A percentile compares a stretch with the other conserved stretches of the same genome.
phyloP scores from a whole-genome alignment of 805 yeast species.

The Candida broadrunensis region DNA sequence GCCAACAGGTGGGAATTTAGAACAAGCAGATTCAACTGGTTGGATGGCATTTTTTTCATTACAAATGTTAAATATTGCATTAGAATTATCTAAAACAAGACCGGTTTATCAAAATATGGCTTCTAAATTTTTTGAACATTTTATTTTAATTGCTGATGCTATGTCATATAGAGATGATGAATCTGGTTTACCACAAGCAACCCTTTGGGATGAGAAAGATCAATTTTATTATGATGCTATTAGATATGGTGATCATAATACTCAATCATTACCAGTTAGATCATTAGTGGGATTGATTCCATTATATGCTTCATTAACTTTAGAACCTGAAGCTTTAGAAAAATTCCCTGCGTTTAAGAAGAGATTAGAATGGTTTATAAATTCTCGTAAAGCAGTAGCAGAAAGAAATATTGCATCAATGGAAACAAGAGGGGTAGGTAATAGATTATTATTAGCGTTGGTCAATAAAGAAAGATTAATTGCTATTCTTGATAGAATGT shows the following conservation, averaged over 20 bases:
- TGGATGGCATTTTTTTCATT: conserved; percentile 95
- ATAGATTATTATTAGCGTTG: conserved; percentile 72
- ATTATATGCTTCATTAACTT: conserved; percentile 79
- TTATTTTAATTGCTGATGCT: conserved; percentile 87
- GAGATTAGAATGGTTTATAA: conserved; percentile 80
- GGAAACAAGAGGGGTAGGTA: conserved; percentile 77
- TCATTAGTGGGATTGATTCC: conserved; percentile 92
- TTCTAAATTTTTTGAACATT: conserved; percentile 91
- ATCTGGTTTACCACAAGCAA: conserved; percentile 36
- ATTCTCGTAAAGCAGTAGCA: conserved; percentile 65
- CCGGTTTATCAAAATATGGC: conserved; percentile 92
- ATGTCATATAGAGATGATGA: conserved; percentile 65
- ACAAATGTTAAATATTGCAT: conserved; percentile 88
- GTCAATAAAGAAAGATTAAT: conserved; percentile 77
- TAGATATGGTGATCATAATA: conserved; percentile 67
- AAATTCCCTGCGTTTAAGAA: conserved; percentile 80
- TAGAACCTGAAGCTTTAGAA: conserved; percentile 78
- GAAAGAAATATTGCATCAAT: conserved; percentile 85
- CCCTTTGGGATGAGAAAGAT: conserved; percentile 86
- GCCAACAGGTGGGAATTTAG: conserved; percentile 87
- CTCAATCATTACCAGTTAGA: conserved; percentile 75
- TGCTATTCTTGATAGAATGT: conserved; percentile 73
- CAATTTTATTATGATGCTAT: conserved; percentile 90
- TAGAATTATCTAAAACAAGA: conserved; percentile 82
- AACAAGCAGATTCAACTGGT: conserved; percentile 94